These are phyloP conservation scores for Leccinum disarticulatum DNA, from an alignment of 768 basidiomycete species.

Conservation along the genomic window DNA sequence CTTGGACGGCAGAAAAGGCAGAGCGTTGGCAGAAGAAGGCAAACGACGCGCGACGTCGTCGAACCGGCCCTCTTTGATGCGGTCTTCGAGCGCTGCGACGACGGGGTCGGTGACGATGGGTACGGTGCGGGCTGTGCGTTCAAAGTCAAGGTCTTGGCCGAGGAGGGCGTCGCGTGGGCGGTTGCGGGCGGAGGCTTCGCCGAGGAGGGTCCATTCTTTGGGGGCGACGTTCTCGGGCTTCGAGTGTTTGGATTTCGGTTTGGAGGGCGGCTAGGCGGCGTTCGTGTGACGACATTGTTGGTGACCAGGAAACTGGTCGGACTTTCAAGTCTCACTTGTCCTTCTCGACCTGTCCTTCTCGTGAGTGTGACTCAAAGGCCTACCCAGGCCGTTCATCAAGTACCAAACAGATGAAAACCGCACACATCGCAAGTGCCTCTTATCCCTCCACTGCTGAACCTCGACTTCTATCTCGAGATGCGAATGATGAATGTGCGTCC, in stretches of 20 bases:
- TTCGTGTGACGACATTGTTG: slow-evolving; percentile 48
- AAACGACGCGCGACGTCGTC: slow-evolving; percentile 91
- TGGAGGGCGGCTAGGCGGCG: slow-evolving; percentile 70
- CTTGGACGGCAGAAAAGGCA: slow-evolving; percentile 88
- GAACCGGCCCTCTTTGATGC: slow-evolving; percentile 82
- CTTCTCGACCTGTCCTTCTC: no score
- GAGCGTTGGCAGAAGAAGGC: slow-evolving; percentile 59
- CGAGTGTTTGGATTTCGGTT: slow-evolving; percentile 78
- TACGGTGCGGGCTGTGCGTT: slow-evolving; percentile 80
- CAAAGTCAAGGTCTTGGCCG: slow-evolving; percentile 94
- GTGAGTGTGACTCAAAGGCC: no score
- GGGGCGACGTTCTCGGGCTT: slow-evolving; percentile 82
- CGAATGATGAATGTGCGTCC: no score
- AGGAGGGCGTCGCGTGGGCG: slow-evolving; percentile 91
- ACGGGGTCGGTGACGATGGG: slow-evolving; percentile 89
- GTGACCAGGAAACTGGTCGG: neutral
- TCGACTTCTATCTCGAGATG: no score
- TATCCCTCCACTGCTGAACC: no score
- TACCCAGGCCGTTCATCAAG: no score
- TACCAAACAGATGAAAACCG: no score
- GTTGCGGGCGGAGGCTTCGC: slow-evolving; percentile 79
- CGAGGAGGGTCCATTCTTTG: slow-evolving; percentile 92
- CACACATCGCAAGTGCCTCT: no score
- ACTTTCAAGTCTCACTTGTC: no score
- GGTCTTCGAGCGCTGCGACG: slow-evolving; percentile 80